Conservation (phyloP, 2,329 filamentous ascomycete genomes). For the Bipolaris zeicola region DNA sequence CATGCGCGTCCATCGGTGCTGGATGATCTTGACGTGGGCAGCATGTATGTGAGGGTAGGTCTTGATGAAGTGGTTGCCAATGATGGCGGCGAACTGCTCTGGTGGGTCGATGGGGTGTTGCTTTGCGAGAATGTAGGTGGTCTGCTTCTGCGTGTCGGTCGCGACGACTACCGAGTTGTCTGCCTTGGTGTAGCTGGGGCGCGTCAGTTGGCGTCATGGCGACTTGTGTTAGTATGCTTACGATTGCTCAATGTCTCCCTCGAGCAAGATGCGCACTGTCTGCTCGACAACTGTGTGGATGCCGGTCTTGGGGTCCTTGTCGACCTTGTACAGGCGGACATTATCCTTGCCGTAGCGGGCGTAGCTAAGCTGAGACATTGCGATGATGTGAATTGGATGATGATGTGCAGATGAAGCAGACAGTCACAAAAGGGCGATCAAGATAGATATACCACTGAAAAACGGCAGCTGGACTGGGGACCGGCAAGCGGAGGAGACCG, state of each 20-base stretch:
- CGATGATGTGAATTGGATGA: constrained; percentile 16
- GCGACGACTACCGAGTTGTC: constrained; percentile 96
- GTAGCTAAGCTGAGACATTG: constrained; percentile 56
- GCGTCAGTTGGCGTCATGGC: constrained; percentile 17
- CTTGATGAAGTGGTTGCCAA: constrained; percentile 87
- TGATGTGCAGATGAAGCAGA: constrained; percentile 20
- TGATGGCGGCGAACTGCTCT: constrained; percentile 84
- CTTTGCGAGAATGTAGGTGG: constrained; percentile 85
- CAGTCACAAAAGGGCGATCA: constrained; percentile 20
- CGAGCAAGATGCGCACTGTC: constrained; percentile 89
- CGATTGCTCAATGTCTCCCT: constrained; percentile 88
- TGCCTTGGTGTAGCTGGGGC: constrained; percentile 78
- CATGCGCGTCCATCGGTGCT: constrained; percentile 93
- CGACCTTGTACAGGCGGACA: constrained; percentile 95
- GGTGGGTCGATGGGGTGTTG: constrained; percentile 90
- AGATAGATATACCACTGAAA: constrained; percentile 36
- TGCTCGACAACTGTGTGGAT: constrained; percentile 90
- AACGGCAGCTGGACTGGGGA: constrained; percentile 37
- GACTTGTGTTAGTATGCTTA: constrained; percentile 50
- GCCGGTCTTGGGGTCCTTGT: constrained; percentile 75
- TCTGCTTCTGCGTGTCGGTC: constrained; percentile 98
- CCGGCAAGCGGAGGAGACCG: constrained; percentile 41
- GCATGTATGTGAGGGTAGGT: constrained; percentile 86
- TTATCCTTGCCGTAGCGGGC: constrained; percentile 95
- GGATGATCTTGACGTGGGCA: constrained; percentile 79